Conservation (phyloP, 805 yeast species). For the Jamesozyma gamospora region DNA sequence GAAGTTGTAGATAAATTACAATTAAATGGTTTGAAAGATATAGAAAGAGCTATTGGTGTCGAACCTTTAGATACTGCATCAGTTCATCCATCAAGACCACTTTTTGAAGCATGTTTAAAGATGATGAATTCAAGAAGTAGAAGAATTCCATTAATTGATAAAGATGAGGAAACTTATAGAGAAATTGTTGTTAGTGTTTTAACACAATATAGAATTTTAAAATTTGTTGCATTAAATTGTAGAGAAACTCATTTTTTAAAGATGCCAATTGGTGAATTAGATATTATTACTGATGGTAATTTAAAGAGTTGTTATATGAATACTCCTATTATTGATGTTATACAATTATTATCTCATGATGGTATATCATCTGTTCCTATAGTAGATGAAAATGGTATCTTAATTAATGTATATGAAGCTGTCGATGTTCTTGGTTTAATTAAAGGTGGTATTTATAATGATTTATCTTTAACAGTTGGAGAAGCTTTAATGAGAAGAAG, state of each 20-base stretch:
- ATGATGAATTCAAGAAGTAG: conserved; percentile 85
- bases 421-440: conserved; percentile 88
- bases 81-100: conserved; percentile 80
- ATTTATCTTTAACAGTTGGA: conserved; percentile 83
- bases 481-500: conserved; percentile 84
- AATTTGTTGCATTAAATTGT: conserved; percentile 92
- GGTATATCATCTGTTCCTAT: conserved; percentile 93
- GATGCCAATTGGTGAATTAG: conserved; percentile 62
- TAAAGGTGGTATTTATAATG: conserved; percentile 90
- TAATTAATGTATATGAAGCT: conserved; percentile 89
- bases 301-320: conserved; percentile 78
- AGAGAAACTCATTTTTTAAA: conserved; percentile 80
- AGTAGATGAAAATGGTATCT: conserved; percentile 54
- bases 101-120: conserved; percentile 86
- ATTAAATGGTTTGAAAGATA: conserved; percentile 73
- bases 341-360: conserved; percentile 63
- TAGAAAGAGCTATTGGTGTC: conserved; percentile 80
- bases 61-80: conserved; percentile 77
- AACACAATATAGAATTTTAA: conserved; percentile 91
- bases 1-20: conserved; percentile 81
- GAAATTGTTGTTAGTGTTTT: conserved; percentile 92
- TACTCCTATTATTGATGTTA: conserved; percentile 90
- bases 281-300: conserved; percentile 45
- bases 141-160: conserved; percentile 88
- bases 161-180: conserved; percentile 82